Evolutionary conservation across 1,139 yeast genomes (phyloP).

Genomic region (Pichia norvegensis): DNA sequence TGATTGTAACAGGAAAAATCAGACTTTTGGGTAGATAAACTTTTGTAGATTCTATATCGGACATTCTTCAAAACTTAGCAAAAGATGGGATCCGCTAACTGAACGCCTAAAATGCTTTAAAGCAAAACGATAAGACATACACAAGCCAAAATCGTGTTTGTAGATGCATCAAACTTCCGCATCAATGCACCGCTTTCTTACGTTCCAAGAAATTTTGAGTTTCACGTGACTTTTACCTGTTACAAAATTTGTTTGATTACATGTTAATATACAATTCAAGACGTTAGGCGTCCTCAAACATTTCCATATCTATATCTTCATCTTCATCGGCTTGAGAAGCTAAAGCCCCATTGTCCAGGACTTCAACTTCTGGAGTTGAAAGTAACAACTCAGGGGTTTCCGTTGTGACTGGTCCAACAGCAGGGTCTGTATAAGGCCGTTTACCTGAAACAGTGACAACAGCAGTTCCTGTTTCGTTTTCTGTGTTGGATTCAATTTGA

Average conservation of each 20-base stretch:
- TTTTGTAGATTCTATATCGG: conserved; percentile 28
- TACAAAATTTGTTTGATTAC: not conserved
- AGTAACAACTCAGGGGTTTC: not conserved
- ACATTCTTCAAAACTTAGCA: conserved; percentile 14
- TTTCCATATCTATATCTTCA: conserved; percentile 4
- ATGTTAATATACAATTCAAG: no score
- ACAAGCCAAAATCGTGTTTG: no score
- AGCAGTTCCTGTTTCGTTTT: not conserved
- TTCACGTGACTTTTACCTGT: no score
- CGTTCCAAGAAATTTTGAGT: no score
- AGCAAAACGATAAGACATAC: not conserved
- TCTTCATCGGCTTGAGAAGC: conserved; percentile 1
- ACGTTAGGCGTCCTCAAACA: conserved; percentile 1
- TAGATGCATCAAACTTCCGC: no score
- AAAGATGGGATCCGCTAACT: not conserved
- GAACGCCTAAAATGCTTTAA: no score
- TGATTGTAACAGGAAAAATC: conserved; percentile 62
- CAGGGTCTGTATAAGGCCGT: conserved; percentile 13
- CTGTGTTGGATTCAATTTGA: not conserved
- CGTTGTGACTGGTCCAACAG: not conserved
- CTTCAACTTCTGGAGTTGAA: not conserved
- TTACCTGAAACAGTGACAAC: conserved; percentile 13
- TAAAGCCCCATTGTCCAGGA: not conserved
- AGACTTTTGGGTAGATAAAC: conserved; percentile 46
- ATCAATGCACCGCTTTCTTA: no score